Base-by-base conservation (phyloP, 106 monocot species). In the Amphibolis antarctica region DNA sequence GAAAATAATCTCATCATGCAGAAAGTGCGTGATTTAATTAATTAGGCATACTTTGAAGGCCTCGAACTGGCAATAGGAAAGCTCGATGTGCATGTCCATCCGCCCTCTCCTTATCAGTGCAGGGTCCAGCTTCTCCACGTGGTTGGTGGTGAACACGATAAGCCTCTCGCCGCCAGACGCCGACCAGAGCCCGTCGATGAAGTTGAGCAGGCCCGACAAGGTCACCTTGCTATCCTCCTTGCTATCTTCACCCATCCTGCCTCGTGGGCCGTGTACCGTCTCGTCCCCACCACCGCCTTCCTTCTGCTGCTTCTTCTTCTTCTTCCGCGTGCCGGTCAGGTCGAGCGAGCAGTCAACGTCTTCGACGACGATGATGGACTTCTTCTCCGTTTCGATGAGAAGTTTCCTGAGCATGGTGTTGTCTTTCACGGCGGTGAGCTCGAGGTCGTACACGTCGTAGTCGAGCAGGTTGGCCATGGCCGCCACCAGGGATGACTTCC, bases 141-240 rank as follows among this genome's bases (percentile, higher is more conserved):
- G 44, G 68, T 75, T 75, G 31, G 74, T 75, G 21, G 74, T 75
- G 53, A 75, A 67, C 18, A 75, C 67, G 14, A 75, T 62, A 10
- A 75, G 7, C 42, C 67, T 36, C 67, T 75, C 74, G 22, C 61
- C 68, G 0, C 61, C 68, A 45, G 61, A 67, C 0, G 67, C 23
- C 14, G 75, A 75, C 75, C 75, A 75, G 18, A 75, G 44, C 9
- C 75, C 75, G 62, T 75, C 75, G 46, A 75, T 63, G 68, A 75
- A 58, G 22, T 75, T 75, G 30, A 75, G 63, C 0, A 75, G 54
- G 15, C 75, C 75, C 0, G 75, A 75, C 18, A 75, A 44, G 0
- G 75, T 68, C 31, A 74, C 66, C 67, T 65, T 66, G 50, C 57
- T 66, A 4, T 54, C 64, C 25, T 62, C 53, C 9, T 59, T 27